Conservation (phyloP, 75 land plant species). For the Azolla pinnata region DNA sequence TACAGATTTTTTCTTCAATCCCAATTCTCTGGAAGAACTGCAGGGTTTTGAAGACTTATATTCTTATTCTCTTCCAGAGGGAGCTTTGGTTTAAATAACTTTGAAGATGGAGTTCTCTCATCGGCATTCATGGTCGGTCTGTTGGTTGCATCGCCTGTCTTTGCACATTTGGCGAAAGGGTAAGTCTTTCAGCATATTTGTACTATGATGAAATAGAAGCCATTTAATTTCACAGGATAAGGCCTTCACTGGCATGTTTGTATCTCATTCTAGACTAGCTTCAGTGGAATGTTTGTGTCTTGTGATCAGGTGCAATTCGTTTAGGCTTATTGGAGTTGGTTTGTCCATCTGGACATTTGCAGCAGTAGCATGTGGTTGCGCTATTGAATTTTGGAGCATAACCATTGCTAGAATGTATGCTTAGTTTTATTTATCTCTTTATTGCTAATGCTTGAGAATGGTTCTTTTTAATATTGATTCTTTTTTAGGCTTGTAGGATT, state of each 20-base stretch:
- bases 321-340: constrained; percentile 93
- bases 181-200: constrained; percentile 11
- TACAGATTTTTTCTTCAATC: too few relatives aligned
- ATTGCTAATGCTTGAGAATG: background rate
- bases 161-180: constrained; percentile 85
- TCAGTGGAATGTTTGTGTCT: too few relatives aligned
- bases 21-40: background rate
- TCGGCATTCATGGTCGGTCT: constrained; percentile 99
- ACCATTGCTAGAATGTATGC: constrained; percentile 73
- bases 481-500: constrained; percentile 76
- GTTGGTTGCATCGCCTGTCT: constrained; percentile 77
- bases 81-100: constrained; percentile 64
- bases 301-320: constrained; percentile 84
- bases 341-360: constrained; percentile 91
- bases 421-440: background rate
- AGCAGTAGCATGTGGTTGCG: constrained; percentile 69
- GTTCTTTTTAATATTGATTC: background rate
- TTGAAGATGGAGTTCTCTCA: constrained; percentile 87
- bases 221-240: too few relatives aligned
- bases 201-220: background rate
- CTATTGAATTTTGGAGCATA: constrained; percentile 87
- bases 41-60: background rate
- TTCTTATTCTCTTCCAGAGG: constrained; percentile 42
- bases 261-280: too few relatives aligned
- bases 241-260: too few relatives aligned